phyloP scores from a whole-genome alignment of 2,329 filamentous ascomycete species.

The Rugonectria rugulosa region DNA sequence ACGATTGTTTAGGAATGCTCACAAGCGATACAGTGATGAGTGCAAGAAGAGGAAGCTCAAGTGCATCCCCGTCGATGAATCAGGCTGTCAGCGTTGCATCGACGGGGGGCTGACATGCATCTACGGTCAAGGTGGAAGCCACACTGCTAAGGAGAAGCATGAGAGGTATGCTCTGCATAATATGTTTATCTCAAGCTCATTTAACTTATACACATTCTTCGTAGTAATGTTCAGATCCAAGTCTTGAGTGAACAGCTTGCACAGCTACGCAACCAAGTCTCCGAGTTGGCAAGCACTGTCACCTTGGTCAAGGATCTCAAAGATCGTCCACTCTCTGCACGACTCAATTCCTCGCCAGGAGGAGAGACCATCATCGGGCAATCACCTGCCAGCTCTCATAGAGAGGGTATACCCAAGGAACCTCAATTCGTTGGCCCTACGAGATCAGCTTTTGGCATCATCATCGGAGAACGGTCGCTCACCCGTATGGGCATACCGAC shows the following conservation, averaged over 20 bases:
- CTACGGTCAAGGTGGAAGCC: slow-evolving; percentile 32
- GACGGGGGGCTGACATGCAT: slow-evolving; percentile 37
- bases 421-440: slow-evolving; percentile 49
- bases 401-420: slow-evolving; percentile 38
- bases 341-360: slow-evolving; percentile 21
- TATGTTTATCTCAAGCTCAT: neutral
- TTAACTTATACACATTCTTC: slow-evolving; percentile 7
- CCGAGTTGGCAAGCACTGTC: slow-evolving; percentile 38
- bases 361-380: slow-evolving; percentile 18
- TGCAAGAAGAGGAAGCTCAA: slow-evolving; percentile 53
- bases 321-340: slow-evolving; percentile 21
- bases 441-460: slow-evolving; percentile 44
- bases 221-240: slow-evolving; percentile 20
- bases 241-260: slow-evolving; percentile 39
- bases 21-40: slow-evolving; percentile 40
- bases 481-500: slow-evolving; percentile 46
- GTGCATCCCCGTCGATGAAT: slow-evolving; percentile 41
- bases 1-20: slow-evolving; percentile 3
- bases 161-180: slow-evolving; percentile 28
- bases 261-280: slow-evolving; percentile 42
- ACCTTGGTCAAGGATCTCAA: slow-evolving; percentile 36
- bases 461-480: slow-evolving; percentile 46
- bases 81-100: slow-evolving; percentile 43
- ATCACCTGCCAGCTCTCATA: slow-evolving; percentile 27
- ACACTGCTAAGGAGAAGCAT: slow-evolving; percentile 30